Percentiles rank a stretch among this genome's conserved stretches.
phyloP scores from a whole-genome alignment of 2,329 filamentous ascomycete species.

The Trichoderma arundinaceum region DNA sequence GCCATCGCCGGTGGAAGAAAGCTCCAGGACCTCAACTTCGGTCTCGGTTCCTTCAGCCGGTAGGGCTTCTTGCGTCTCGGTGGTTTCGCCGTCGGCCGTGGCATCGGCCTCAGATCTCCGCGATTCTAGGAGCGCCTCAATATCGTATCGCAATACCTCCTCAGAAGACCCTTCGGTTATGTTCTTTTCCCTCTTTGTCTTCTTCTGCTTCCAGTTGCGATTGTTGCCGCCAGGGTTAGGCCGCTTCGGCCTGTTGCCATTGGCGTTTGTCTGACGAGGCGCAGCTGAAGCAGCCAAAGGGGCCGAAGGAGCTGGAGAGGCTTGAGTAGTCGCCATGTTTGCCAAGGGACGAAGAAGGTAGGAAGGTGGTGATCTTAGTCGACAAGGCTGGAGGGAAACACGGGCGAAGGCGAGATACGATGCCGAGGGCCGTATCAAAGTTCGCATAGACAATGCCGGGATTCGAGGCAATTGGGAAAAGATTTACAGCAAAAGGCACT shows the following conservation, averaged over 20 bases:
- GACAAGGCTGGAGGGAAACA: not conserved
- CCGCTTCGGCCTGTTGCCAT: slow-evolving; percentile 35
- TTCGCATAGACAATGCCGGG: slow-evolving; percentile 32
- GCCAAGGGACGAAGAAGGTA: slow-evolving; percentile 20
- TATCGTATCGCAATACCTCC: slow-evolving; percentile 69
- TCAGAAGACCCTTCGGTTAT: slow-evolving; percentile 68
- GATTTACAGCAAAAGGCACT: not conserved
- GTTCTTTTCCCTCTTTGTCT: slow-evolving; percentile 63
- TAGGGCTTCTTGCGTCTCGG: slow-evolving; percentile 46
- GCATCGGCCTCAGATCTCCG: slow-evolving; percentile 45
- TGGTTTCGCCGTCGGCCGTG: slow-evolving; percentile 35
- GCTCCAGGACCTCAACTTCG: slow-evolving; percentile 77
- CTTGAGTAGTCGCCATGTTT: slow-evolving; percentile 32
- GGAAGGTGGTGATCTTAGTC: slow-evolving; percentile 6
- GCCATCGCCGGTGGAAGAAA: slow-evolving; percentile 93
- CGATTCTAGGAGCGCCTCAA: slow-evolving; percentile 59
- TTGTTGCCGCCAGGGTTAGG: slow-evolving; percentile 34
- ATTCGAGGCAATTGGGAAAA: not conserved
- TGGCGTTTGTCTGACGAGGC: slow-evolving; percentile 24
- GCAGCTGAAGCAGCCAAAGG: slow-evolving; percentile 2
- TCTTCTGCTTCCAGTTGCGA: slow-evolving; percentile 51
- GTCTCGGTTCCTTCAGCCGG: slow-evolving; percentile 76
- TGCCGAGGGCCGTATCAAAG: slow-evolving; percentile 20
- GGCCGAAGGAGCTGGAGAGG: slow-evolving; percentile 17
- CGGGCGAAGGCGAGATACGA: slow-evolving; percentile 10